These are phyloP conservation scores for Sclerotinia nivalis DNA, from an alignment of 2,329 filamentous ascomycete genomes.

Conservation along the genomic window DNA sequence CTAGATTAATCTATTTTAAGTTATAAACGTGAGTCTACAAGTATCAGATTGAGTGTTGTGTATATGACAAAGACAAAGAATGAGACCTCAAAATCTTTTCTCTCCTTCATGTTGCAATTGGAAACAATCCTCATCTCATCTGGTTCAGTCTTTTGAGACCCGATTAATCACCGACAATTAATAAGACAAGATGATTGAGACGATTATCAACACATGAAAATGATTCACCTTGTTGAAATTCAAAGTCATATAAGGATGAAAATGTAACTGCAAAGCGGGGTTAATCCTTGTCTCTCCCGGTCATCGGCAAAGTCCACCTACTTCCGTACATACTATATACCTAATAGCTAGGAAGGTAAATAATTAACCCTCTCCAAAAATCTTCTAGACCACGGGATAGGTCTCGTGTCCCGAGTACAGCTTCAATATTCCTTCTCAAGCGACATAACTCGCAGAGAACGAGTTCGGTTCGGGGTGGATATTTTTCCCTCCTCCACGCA, in stretches of 20 bases:
- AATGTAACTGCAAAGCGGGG: constrained; percentile 5
- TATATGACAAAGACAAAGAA: background rate
- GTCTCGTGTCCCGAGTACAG: constrained; percentile 3
- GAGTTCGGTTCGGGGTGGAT: constrained; percentile 11
- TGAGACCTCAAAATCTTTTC: background rate
- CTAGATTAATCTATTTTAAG: background rate
- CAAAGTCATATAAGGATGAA: background rate
- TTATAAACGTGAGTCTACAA: background rate
- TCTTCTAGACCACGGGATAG: constrained; percentile 5
- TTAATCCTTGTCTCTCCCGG: background rate
- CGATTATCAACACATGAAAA: background rate
- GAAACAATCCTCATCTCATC: background rate
- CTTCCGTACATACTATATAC: background rate
- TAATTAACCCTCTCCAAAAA: background rate
- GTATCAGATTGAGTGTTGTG: background rate
- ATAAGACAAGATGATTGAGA: background rate
- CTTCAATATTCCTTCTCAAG: background rate
- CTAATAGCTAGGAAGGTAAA: background rate
- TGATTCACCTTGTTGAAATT: background rate
- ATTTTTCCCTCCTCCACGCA: constrained; percentile 26
- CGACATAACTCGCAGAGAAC: constrained; percentile 12
- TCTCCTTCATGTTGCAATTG: background rate
- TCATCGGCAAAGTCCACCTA: constrained; percentile 1
- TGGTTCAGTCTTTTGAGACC: background rate
- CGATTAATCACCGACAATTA: constrained; percentile 3